phyloP scores from a whole-genome alignment of 192 early-diverging fungal species.

The Coemansia biformis region DNA sequence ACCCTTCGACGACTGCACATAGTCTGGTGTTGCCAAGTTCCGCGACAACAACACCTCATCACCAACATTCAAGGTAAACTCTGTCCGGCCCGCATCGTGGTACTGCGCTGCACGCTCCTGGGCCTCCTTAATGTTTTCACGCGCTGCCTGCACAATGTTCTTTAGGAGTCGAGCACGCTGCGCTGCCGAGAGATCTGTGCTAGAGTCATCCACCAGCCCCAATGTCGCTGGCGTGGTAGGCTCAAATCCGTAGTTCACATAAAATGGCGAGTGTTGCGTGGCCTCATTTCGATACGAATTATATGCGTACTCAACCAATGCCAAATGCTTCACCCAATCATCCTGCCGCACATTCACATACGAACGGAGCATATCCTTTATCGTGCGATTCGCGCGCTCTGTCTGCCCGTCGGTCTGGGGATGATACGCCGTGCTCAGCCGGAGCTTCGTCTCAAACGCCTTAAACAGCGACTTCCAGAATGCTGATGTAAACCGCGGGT shows the following conservation, averaged over 20 bases:
- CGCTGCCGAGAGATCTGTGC: not conserved
- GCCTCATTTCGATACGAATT: constrained; percentile 25
- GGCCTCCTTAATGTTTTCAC: not conserved
- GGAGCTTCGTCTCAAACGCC: constrained; percentile 19
- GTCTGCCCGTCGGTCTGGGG: constrained; percentile 48
- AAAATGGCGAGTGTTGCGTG: constrained; percentile 5
- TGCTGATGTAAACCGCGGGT: constrained; percentile 14
- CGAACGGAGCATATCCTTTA: constrained; percentile 38
- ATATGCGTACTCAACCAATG: constrained; percentile 48
- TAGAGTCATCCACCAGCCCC: not conserved
- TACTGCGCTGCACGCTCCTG: constrained; percentile 1
- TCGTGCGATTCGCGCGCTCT: constrained; percentile 31
- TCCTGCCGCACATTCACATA: constrained; percentile 31
- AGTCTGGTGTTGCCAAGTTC: not conserved
- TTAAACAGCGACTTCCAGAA: constrained; percentile 12
- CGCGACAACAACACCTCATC: not conserved
- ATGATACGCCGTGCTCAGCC: constrained; percentile 42
- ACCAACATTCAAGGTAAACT: not conserved
- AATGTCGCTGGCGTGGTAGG: constrained; percentile 1
- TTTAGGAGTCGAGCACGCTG: not conserved
- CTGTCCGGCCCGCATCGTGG: not conserved
- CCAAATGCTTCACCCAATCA: constrained; percentile 47
- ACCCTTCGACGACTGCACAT: not conserved
- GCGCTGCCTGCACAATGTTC: not conserved
- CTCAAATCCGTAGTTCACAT: constrained; percentile 10